Evolutionary conservation across 2,329 filamentous ascomycete genomes (phyloP).

Genomic region (Penicillium digitatum): DNA sequence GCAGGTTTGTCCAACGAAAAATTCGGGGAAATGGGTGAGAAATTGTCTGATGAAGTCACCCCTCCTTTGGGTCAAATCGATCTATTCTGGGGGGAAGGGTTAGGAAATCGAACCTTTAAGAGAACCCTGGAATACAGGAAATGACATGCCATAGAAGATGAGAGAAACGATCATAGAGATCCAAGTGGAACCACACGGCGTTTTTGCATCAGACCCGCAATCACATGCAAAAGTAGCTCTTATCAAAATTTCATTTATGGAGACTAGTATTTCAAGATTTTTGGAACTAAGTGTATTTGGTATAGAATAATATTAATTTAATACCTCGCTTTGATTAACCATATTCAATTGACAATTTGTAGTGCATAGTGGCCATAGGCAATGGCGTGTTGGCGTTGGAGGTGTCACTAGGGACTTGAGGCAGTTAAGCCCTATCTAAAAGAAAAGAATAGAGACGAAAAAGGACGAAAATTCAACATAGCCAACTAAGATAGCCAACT

Average conservation of each 20-base stretch:
- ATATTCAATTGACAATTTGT: not conserved
- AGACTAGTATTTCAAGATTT: not conserved
- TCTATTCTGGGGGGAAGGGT: not conserved
- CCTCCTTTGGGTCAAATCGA: not conserved
- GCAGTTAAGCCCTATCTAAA: not conserved
- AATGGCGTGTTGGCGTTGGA: slow-evolving; percentile 1
- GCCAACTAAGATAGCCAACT: not conserved
- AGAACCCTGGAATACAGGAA: not conserved
- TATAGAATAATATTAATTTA: not conserved
- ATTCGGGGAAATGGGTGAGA: not conserved
- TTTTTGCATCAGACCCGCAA: slow-evolving; percentile 28
- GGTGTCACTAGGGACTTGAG: not conserved
- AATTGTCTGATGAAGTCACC: not conserved
- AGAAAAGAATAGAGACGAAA: not conserved
- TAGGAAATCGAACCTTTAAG: not conserved
- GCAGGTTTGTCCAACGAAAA: not conserved
- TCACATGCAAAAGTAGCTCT: slow-evolving; percentile 31
- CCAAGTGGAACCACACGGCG: slow-evolving; percentile 4
- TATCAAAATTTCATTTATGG: slow-evolving; percentile 11
- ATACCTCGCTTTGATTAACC: not conserved
- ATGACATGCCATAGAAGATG: not conserved
- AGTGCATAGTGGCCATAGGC: not conserved
- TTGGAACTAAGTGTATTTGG: not conserved
- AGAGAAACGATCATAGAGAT: not conserved
- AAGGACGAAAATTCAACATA: not conserved